Conservation (phyloP, 164 flowering plant genomes). For the Buxus sempervirens region DNA sequence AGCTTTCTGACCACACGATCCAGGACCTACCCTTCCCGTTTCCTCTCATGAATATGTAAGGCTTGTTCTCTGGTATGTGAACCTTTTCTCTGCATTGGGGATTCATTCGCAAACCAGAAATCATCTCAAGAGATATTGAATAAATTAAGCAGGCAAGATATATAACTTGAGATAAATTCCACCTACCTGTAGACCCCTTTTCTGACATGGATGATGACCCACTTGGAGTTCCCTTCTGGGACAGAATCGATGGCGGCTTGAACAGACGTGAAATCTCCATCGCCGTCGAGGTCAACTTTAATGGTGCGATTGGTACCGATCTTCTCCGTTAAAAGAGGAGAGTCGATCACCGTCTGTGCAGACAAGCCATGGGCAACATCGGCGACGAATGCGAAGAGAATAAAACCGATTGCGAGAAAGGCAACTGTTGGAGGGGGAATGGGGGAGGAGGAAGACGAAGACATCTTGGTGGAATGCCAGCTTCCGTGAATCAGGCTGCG, state of each 20-base stretch:
- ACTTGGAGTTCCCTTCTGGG: conserved; percentile 58
- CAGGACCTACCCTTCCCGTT: conserved; percentile 71
- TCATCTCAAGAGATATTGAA: too few relatives aligned
- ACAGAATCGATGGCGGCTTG: conserved; percentile 81
- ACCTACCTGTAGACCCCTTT: conserved; percentile 82
- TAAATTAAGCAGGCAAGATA: neutral
- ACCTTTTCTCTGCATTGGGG: conserved; percentile 62
- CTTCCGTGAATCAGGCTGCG: neutral
- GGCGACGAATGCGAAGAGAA: neutral
- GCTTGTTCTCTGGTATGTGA: conserved; percentile 59
- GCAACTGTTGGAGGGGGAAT: neutral
- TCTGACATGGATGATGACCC: conserved; percentile 74
- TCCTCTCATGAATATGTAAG: conserved; percentile 86
- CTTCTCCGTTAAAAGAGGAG: conserved; percentile 55
- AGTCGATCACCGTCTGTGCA: conserved; percentile 37
- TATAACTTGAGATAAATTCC: too few relatives aligned
- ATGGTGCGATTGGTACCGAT: conserved; percentile 56
- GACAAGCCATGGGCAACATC: conserved; percentile 8
- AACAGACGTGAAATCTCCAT: conserved; percentile 67
- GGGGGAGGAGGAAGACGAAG: neutral
- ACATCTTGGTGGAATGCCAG: neutral
- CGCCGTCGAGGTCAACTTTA: conserved; percentile 61
- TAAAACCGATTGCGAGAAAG: conserved; percentile 1
- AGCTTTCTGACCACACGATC: conserved; percentile 52
- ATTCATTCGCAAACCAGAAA: too few relatives aligned